Conservation (phyloP, 2,329 filamentous ascomycete species). For the Ophiostoma sp. region DNA sequence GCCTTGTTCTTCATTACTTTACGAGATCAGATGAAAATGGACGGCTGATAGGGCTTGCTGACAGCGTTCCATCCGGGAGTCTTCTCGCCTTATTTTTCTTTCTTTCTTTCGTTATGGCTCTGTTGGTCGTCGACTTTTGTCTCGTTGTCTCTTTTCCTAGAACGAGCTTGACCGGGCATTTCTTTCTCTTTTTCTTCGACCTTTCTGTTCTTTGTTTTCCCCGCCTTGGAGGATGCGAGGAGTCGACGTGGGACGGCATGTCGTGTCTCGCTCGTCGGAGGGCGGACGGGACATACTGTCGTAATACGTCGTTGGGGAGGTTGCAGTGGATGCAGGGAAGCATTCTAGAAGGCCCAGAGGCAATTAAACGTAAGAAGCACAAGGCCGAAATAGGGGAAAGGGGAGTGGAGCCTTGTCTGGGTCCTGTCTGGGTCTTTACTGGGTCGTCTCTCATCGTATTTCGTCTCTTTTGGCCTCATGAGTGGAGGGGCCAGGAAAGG, state of each 20-base stretch:
- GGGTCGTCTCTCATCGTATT: background rate
- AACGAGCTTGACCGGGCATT: background rate
- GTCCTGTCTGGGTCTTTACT: background rate
- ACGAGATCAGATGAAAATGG: background rate
- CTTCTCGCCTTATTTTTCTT: background rate
- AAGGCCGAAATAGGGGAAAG: background rate
- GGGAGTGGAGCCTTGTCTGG: background rate
- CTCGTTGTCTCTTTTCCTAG: background rate
- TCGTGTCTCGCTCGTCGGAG: constrained; percentile 1
- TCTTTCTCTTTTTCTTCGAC: background rate
- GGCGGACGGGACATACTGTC: background rate
- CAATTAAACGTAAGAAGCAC: background rate
- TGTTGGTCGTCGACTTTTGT: background rate
- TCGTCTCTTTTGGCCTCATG: background rate
- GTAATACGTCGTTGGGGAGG: background rate
- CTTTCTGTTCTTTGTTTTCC: background rate
- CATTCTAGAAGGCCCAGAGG: constrained; percentile 24
- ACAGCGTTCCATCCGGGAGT: background rate
- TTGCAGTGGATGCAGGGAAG: constrained; percentile 21
- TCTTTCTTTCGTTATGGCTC: background rate
- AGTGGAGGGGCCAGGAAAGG: background rate
- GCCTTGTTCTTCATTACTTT: background rate
- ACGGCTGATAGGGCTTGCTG: background rate
- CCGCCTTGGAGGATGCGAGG: background rate
- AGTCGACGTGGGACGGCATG: background rate